Percentiles rank a stretch among this genome's conserved stretches.
phyloP scores from a whole-genome alignment of 2,329 filamentous ascomycete genomes.

The Colletotrichum horii region DNA sequence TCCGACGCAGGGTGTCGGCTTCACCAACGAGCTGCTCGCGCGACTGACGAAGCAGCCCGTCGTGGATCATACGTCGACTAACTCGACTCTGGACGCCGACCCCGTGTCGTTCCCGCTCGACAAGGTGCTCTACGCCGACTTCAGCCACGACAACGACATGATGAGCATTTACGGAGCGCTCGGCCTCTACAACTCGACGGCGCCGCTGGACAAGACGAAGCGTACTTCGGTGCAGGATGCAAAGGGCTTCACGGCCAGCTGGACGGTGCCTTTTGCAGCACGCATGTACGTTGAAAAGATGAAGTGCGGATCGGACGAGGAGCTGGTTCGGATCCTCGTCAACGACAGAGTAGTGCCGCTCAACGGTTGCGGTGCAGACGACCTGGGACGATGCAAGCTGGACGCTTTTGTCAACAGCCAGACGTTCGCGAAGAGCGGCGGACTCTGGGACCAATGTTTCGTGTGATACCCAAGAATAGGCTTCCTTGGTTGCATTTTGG shows the following conservation, averaged over 20 bases:
- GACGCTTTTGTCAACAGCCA: constrained; percentile 76
- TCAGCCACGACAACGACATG: constrained; percentile 92
- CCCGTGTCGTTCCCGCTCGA: constrained; percentile 75
- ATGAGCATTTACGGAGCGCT: constrained; percentile 76
- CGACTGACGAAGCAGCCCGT: constrained; percentile 75
- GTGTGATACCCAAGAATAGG: constrained; percentile 24
- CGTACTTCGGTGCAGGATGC: constrained; percentile 52
- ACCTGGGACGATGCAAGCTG: constrained; percentile 72
- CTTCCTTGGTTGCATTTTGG: background rate
- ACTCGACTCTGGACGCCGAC: constrained; percentile 75
- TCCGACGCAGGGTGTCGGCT: constrained; percentile 86
- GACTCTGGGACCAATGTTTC: constrained; percentile 74
- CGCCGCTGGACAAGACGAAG: constrained; percentile 55
- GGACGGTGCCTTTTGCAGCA: constrained; percentile 82
- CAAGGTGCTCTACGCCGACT: constrained; percentile 79
- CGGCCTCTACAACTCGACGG: constrained; percentile 75
- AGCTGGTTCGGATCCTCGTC: constrained; percentile 79
- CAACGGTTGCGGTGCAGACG: constrained; percentile 72
- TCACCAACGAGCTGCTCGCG: constrained; percentile 85
- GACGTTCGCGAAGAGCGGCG: constrained; percentile 73
- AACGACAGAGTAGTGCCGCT: constrained; percentile 84
- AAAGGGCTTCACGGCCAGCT: constrained; percentile 75
- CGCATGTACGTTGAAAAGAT: constrained; percentile 90
- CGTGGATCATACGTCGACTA: constrained; percentile 75
- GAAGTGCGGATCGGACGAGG: constrained; percentile 60